These are phyloP conservation scores for Cymodocea nodosa DNA, from an alignment of 116 monocot species.

Conservation along the genomic window DNA sequence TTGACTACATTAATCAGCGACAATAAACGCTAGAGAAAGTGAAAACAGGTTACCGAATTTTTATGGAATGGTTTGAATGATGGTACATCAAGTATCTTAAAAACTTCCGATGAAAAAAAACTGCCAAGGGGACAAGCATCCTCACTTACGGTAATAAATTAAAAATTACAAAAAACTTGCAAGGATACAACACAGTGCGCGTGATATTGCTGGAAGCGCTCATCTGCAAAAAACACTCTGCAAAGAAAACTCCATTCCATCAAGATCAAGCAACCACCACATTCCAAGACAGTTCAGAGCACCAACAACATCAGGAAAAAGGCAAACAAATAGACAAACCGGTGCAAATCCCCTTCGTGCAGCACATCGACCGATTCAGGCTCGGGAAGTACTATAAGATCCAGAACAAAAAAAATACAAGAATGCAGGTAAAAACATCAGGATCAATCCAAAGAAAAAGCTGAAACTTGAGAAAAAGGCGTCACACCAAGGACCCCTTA, in stretches of 20 bases:
- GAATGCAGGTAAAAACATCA: background rate
- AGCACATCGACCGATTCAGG: constrained; percentile 57
- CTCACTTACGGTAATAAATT: background rate
- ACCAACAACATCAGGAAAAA: background rate
- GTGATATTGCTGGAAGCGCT: constrained; percentile 25
- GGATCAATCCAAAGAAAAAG: background rate
- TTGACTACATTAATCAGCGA: too few species aligned
- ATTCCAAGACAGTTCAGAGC: background rate
- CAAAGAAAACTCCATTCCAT: constrained; percentile 4
- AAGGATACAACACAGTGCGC: constrained; percentile 42
- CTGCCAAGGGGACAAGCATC: too few species aligned
- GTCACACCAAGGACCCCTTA: background rate
- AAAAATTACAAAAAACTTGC: background rate
- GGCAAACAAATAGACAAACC: constrained; percentile 17
- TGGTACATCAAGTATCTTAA: too few species aligned
- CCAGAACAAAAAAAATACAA: constrained; percentile 6
- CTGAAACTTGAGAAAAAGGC: background rate
- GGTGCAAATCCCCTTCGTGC: constrained; percentile 59
- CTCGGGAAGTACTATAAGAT: constrained; percentile 46
- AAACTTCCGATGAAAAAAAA: too few species aligned
- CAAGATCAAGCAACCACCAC: background rate
- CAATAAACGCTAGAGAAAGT: too few species aligned
- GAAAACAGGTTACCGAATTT: too few species aligned
- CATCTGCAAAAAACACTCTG: constrained; percentile 75
- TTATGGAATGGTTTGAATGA: too few species aligned